Conservation (phyloP, 148 eudicot species). For the Suaeda aralocaspica region DNA sequence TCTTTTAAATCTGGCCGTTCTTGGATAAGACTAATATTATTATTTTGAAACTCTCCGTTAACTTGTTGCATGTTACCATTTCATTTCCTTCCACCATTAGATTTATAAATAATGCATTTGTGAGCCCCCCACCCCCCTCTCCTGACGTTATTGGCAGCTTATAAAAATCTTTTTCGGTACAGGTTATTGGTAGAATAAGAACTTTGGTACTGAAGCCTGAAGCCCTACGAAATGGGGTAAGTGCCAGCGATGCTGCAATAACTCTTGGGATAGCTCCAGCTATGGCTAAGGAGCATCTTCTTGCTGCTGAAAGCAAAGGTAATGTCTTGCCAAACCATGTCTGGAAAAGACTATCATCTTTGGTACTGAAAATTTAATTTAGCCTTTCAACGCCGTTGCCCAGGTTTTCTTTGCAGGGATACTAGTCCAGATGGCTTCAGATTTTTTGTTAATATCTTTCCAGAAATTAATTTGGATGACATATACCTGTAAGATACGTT, state of each 20-base stretch:
- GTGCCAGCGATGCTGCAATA: slow-evolving; percentile 95
- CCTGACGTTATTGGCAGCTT: not conserved
- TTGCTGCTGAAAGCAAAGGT: slow-evolving; percentile 95
- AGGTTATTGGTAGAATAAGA: slow-evolving; percentile 77
- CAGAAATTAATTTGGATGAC: slow-evolving; percentile 59
- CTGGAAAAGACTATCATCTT: slow-evolving; percentile 1
- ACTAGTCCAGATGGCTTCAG: slow-evolving; percentile 96
- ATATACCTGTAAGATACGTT: slow-evolving; percentile 55
- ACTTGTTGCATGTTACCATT: slow-evolving; percentile 4
- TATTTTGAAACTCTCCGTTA: not conserved
- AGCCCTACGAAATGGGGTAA: slow-evolving; percentile 58
- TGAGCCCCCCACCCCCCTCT: no score
- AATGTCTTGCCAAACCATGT: not conserved
- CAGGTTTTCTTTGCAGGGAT: slow-evolving; percentile 95
- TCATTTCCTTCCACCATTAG: not conserved
- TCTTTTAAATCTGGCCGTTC: no score
- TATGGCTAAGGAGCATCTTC: slow-evolving; percentile 96
- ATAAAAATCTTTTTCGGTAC: slow-evolving; percentile 1
- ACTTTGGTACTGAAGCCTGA: slow-evolving; percentile 63
- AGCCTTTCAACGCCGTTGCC: slow-evolving; percentile 19
- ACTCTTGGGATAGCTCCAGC: slow-evolving; percentile 93
- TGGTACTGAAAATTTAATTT: slow-evolving; percentile 11
- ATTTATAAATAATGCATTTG: not conserved
- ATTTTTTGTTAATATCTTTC: slow-evolving; percentile 76
- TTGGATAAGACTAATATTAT: not conserved